Evolutionary conservation across 495 filamentous ascomycete genomes (phyloP).

Genomic region (Lichenothelia convexa): DNA sequence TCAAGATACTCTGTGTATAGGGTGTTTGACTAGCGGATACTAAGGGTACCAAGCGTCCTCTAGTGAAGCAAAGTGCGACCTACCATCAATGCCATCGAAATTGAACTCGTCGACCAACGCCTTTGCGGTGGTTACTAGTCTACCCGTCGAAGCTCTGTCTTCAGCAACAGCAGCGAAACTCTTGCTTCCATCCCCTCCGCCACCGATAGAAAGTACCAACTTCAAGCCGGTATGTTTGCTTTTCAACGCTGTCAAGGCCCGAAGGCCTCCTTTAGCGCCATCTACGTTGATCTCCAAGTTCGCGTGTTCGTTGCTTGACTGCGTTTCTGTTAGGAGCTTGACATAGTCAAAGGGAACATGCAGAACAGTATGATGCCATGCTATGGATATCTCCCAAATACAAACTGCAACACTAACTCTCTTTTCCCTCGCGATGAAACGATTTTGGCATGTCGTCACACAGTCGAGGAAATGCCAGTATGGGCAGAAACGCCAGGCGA

Average conservation of each 20-base stretch:
- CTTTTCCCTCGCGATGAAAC: no score
- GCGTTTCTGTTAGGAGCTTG: conserved; percentile 11
- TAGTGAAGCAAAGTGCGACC: conserved; percentile 14
- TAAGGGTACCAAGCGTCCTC: no score
- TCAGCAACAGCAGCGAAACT: conserved; percentile 59
- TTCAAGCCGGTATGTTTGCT: conserved; percentile 55
- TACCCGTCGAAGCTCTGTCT: conserved; percentile 39
- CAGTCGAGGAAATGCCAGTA: no score
- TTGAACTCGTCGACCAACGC: conserved; percentile 55
- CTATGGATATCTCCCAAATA: no score
- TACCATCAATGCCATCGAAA: conserved; percentile 78
- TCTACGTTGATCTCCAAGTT: conserved; percentile 67
- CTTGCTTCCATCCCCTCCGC: conserved; percentile 57
- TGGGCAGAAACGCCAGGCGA: no score
- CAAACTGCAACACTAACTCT: no score
- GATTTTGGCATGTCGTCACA: no score
- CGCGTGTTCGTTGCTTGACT: conserved; percentile 79
- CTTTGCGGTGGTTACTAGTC: conserved; percentile 53
- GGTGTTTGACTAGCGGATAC: no score
- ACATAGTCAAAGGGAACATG: conserved; percentile 7
- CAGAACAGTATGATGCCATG: not conserved
- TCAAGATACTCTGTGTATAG: conserved; percentile 3
- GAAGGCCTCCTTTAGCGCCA: conserved; percentile 56
- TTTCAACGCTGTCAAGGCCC: conserved; percentile 60
- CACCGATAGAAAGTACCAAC: conserved; percentile 74